Conservation (phyloP, 2,329 filamentous ascomycete genomes). For the Hypoxylon sp. region DNA sequence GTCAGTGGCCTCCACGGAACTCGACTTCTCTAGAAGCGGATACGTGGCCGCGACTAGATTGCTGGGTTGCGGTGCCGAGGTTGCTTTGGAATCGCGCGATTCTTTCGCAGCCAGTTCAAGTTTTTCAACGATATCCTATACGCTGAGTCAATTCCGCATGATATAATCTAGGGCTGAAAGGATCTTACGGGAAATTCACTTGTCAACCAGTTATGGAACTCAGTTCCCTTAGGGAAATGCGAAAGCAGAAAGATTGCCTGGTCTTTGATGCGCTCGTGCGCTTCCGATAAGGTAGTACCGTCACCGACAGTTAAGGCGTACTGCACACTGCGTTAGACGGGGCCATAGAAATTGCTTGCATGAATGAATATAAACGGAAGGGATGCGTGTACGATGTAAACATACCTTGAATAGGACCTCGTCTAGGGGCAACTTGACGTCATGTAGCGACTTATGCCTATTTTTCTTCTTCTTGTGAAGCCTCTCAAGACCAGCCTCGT, state of each 20-base stretch:
- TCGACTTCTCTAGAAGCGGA: slow-evolving; percentile 41
- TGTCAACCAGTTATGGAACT: slow-evolving; percentile 64
- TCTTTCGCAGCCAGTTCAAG: slow-evolving; percentile 40
- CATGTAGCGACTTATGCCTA: slow-evolving; percentile 44
- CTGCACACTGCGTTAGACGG: slow-evolving; percentile 46
- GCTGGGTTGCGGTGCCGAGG: slow-evolving; percentile 2
- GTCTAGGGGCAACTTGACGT: slow-evolving; percentile 50
- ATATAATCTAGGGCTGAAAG: neutral
- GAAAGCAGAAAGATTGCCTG: slow-evolving; percentile 66
- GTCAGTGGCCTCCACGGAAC: slow-evolving; percentile 39
- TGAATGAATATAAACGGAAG: neutral
- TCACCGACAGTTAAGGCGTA: slow-evolving; percentile 67
- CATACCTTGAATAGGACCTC: slow-evolving; percentile 55
- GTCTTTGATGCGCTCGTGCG: slow-evolving; percentile 59
- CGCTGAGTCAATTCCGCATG: slow-evolving; percentile 9
- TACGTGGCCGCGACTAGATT: slow-evolving; percentile 40
- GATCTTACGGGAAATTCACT: slow-evolving; percentile 56
- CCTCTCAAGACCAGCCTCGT: slow-evolving; percentile 57
- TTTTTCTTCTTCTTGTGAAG: slow-evolving; percentile 53
- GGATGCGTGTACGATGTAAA: neutral
- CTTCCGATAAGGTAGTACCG: slow-evolving; percentile 64
- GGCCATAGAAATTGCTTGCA: neutral
- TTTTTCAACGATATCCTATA: slow-evolving; percentile 38
- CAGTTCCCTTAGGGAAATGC: slow-evolving; percentile 64
- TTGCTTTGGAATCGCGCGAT: slow-evolving; percentile 20